Evolutionary conservation across 495 filamentous ascomycete species (phyloP).

Genomic region (Penicillium steckii): DNA sequence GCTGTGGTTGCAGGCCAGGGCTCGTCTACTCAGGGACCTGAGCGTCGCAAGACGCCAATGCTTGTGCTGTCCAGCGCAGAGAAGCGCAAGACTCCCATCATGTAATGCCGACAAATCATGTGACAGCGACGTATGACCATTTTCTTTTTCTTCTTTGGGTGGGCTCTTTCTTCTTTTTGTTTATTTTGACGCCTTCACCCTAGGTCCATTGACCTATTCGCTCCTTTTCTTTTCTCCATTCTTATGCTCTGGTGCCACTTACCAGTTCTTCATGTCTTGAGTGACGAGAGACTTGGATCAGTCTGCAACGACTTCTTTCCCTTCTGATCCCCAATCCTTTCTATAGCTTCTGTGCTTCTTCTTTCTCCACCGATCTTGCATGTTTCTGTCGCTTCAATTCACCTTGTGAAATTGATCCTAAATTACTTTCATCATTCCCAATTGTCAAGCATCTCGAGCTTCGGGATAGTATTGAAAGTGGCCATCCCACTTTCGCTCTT

Average conservation of each 20-base stretch:
- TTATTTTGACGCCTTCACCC: not conserved
- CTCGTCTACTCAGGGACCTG: conserved; percentile 46
- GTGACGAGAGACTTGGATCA: conserved; percentile 26
- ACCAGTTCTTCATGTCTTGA: conserved; percentile 14
- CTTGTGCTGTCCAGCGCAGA: conserved; percentile 85
- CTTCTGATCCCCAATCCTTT: conserved; percentile 7
- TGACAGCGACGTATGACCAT: conserved; percentile 41
- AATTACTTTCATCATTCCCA: conserved; percentile 2
- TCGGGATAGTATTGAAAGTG: conserved; percentile 4
- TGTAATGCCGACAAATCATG: conserved; percentile 46
- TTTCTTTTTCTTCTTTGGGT: conserved; percentile 8
- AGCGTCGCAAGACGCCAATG: conserved; percentile 78
- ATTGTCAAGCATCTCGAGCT: conserved; percentile 2
- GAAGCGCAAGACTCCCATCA: conserved; percentile 79
- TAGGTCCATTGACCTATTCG: conserved; percentile 3
- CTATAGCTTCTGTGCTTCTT: conserved; percentile 1
- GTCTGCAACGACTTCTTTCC: conserved; percentile 26
- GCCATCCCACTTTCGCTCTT: conserved; percentile 2
- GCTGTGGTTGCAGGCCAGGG: conserved; percentile 49
- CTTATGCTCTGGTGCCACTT: conserved; percentile 8
- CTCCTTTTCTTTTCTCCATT: conserved; percentile 17
- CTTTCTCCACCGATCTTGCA: not conserved
- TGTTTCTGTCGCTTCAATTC: not conserved
- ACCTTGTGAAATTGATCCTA: not conserved
- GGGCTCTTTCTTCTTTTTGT: conserved; percentile 7